Base-by-base conservation (phyloP, 1,139 yeast genomes). In the Taphrina wiesneri region DNA sequence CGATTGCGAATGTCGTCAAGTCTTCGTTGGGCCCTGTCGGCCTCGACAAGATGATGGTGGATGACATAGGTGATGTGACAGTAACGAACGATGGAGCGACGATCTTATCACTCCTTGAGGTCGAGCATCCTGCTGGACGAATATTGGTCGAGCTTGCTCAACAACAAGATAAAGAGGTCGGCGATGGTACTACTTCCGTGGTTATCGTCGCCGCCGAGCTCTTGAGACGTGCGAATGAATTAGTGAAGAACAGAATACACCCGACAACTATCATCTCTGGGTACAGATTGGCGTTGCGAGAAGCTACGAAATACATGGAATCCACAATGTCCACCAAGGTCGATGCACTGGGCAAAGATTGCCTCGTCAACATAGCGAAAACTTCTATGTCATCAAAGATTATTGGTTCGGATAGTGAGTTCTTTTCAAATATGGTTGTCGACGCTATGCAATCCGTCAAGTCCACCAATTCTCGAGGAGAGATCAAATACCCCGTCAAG, bases 1-100 rank as follows among this genome's bases (percentile, higher is more conserved):
- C 97, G 2, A 97, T 95, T 66, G 97, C 99, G 71, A 95, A 95
- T 77, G 97, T 95, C 54, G 97, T 95, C 71, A 95, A 93, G 78
- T 88, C 97, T 23, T 91, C 98, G 2, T 81, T 95, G 69, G 99
- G 99, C 5, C 99, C 99, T 7, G 99, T 93, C 49, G 99, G 99
- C 26, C 82, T 95, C 67, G 99, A 95, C 78, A 95, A 95, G 80
- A 93, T 95, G 97, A 83, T 95, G 68, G 99, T 95, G 60, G 99
- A 95, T 77, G 99, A 95, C 75, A 95, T 95, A 78, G 99, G 99
- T 69, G 99, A 95, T 78, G 98, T 95, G 60, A 92, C 97, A 5
- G 98, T 95, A 65, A 95, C 99, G 64, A 95, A 95, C 76, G 99
- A 95, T 77, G 99, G 99, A 70, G 99, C 99, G 67, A 95, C 99